phyloP scores from a whole-genome alignment of 345 rosid genomes.

The Pseudoturritis turrita region DNA sequence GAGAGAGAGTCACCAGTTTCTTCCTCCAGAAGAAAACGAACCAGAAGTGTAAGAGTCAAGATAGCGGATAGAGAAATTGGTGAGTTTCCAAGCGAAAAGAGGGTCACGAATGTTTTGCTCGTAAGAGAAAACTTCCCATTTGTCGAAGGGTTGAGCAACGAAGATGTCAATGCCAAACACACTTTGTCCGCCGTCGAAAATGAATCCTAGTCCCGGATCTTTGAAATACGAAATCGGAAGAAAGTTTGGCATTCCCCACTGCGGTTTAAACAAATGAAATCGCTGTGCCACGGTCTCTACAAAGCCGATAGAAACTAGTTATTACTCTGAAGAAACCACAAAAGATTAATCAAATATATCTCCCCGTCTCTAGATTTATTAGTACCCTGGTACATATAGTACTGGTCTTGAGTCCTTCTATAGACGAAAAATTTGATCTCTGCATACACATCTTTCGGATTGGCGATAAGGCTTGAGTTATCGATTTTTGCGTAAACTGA shows the following conservation, averaged over 20 bases:
- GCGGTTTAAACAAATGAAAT: background rate
- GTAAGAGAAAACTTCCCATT: conserved; percentile 7
- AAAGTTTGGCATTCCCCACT: background rate
- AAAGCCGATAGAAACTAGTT: background rate
- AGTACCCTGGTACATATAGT: background rate
- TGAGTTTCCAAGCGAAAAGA: conserved; percentile 1
- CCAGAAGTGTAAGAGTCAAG: conserved; percentile 7
- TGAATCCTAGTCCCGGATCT: background rate
- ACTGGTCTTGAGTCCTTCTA: background rate
- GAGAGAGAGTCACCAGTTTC: conserved; percentile 10
- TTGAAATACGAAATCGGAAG: background rate
- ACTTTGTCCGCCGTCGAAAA: conserved; percentile 11
- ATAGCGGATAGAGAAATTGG: background rate
- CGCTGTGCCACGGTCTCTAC: background rate
- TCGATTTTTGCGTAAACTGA: background rate
- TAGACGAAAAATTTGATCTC: conserved; percentile 1
- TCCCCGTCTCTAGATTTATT: background rate
- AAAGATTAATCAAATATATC: background rate
- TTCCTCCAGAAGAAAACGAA: conserved; percentile 12
- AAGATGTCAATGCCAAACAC: conserved; percentile 22
- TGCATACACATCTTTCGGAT: background rate
- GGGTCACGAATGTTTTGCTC: conserved; percentile 11
- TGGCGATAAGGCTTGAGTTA: background rate
- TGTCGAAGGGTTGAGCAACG: background rate
- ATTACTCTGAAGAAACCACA: background rate